These are phyloP conservation scores for Coemansia sp. DNA, from an alignment of 192 early-diverging fungal species.

Conservation along the genomic window DNA sequence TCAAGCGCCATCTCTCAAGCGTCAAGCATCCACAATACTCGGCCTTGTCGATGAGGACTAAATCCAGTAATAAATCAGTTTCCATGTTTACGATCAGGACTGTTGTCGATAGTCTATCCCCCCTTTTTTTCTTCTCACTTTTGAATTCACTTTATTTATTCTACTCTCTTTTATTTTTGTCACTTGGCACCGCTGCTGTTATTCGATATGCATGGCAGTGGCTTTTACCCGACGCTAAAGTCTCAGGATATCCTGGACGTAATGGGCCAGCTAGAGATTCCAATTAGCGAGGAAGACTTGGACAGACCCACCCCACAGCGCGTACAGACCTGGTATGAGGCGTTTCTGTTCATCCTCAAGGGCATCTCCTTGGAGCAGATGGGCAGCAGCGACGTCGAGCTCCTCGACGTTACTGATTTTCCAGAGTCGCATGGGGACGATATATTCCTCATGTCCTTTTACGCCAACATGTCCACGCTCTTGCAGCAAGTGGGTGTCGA, in stretches of 20 bases:
- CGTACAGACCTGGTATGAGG: slow-evolving; percentile 69
- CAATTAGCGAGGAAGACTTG: slow-evolving; percentile 69
- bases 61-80: neutral
- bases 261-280: slow-evolving; percentile 74
- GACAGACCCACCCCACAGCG: slow-evolving; percentile 66
- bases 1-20: neutral
- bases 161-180: neutral
- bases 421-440: slow-evolving; percentile 67
- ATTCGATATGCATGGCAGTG: slow-evolving; percentile 24
- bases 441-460: slow-evolving; percentile 62
- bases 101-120: neutral
- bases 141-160: neutral
- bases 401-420: slow-evolving; percentile 40
- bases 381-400: slow-evolving; percentile 26
- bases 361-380: slow-evolving; percentile 61
- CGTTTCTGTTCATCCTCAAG: slow-evolving; percentile 67
- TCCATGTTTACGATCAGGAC: neutral
- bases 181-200: neutral
- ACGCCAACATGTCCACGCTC: slow-evolving; percentile 64
- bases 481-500: slow-evolving; percentile 68
- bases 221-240: slow-evolving; percentile 70
- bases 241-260: slow-evolving; percentile 70
- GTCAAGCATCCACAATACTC: neutral
- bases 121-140: neutral
- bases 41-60: neutral